Base-by-base conservation (phyloP, 768 basidiomycete genomes). In the Tricholoma hemisulphureum region DNA sequence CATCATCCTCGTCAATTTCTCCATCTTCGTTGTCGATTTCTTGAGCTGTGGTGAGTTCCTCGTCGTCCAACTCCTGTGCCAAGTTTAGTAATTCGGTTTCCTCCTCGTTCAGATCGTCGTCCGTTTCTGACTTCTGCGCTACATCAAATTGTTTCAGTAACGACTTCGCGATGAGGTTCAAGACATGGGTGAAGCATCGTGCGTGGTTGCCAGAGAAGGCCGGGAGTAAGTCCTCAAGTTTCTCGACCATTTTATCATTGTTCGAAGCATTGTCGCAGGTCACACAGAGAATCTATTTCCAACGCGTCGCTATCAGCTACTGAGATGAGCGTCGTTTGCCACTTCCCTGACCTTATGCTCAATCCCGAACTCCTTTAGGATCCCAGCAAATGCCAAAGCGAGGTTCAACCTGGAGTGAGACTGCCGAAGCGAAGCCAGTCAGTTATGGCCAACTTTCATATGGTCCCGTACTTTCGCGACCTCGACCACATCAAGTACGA, bases 401-500 rank as follows among this genome's bases (percentile, higher is more conserved):
- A 77, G 62, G 13, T 69, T 69, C 2, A 57, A 24, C 10, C 74
- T 66, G 1, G 58, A 55, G 45, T 77, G 74, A 1, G 71, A 72
- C 49, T 41, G 24, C 21, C 21, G 24, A 9, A 43, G 39, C 21
- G 39, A n/a, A n/a, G 10, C 5, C 31, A 31, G 10, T 31, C 31
- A 31, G 26, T 54, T 10, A 54, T 10, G 5, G 32, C 26, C 32
- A 18, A 29, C 49, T 51, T 51, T 18, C 7, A 51, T 20, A 4
- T 21, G 28, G 48, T 26, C n/a, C n/a, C n/a, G n/a, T n/a, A 57
- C 56, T 61, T 63, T 53, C 5, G 59, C 26, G 5, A 77, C 71
- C 58, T 77, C 73, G 13, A 74, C 59, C 2, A 76, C 34, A 52
- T 79, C 75, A 1, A 78, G 61, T 0, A 72, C 43, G 1, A 75